A percentile compares a stretch with the other conserved stretches of the same genome.
Evolutionary conservation across 169 alveolate species (phyloP).

Genomic region (Plasmodium blacklocki): DNA sequence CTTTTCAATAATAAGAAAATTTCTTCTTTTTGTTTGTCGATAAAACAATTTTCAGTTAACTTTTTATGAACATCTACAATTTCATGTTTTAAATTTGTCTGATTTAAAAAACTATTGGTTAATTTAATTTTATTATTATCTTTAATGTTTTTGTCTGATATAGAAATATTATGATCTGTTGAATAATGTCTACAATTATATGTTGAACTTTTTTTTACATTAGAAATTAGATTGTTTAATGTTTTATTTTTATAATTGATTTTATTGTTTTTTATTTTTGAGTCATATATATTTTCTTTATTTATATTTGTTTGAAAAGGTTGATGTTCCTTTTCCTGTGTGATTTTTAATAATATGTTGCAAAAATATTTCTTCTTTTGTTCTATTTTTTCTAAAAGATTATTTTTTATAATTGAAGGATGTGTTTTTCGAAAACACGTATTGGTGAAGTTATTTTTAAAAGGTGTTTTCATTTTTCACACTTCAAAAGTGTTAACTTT

Average conservation of each 20-base stretch:
- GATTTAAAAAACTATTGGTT: constrained; percentile 36
- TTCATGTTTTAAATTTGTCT: constrained; percentile 42
- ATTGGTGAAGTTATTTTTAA: too few species aligned
- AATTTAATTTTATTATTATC: constrained; percentile 18
- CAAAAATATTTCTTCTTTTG: too few species aligned
- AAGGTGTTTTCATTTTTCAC: too few species aligned
- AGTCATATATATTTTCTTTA: too few species aligned
- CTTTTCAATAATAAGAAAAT: constrained; percentile 46
- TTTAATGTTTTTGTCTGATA: neutral
- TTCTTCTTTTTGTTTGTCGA: constrained; percentile 67
- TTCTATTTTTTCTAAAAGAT: too few species aligned
- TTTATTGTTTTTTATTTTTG: too few species aligned
- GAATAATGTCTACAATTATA: constrained; percentile 6
- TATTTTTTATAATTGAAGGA: too few species aligned
- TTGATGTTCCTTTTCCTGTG: neutral
- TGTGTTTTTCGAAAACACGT: too few species aligned
- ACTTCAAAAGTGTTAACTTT: too few species aligned
- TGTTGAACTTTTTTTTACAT: neutral
- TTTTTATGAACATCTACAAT: constrained; percentile 55
- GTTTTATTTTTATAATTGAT: neutral
- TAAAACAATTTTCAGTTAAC: constrained; percentile 59
- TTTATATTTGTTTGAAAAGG: neutral
- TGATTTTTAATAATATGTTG: too few species aligned
- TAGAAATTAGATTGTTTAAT: neutral
- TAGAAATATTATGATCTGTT: neutral